Evolutionary conservation across 371 early-diverging fungal species (phyloP), one percentile per base, ranked within the genome.

Genomic region (Mortierella sp.): DNA sequence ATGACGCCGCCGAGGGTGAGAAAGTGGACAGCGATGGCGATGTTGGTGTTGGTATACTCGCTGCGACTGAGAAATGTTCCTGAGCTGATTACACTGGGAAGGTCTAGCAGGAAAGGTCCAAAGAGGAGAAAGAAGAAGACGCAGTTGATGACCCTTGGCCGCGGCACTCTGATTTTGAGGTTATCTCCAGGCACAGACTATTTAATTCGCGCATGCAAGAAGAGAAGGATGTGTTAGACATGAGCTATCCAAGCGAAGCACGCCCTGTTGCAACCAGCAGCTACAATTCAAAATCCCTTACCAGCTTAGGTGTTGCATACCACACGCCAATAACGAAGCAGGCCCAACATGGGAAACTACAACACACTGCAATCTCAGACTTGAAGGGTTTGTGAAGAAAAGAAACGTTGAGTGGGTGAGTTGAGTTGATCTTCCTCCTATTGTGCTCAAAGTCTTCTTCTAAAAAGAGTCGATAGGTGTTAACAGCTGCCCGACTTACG

Each of bases 231-330:
- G 28, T 44, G 46, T 61, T 16, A 59, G 74, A 19, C 19, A 19
- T 34, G 19, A 8, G 16, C 46, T 26, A 6, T 28, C 19, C n/a
- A n/a, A n/a, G n/a, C n/a, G n/a, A 21, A 31, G 16, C 61, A 61
- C 61, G 34, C 34, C 61, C 19, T 24, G 21, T 37, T 37, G 21
- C 40, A 24, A 3, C 10, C 40, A 24, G 21, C 11, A 67, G 8
- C 40, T 5, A 24, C 24, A 37, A 67, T 67, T 54, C 37, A 40
- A 3, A 6, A 1, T 24, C 43, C 26, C 83, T 76, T 80, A 84
- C 85, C 79, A 86, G 51, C 34, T 86, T 86, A 8, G 86, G 86
- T 16, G 86, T 86, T 24, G 86, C 86, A 77, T 86, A 82, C 86
- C 86, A 86, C 4, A 86, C 61, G 24, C 86, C 86, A 46, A 86